phyloP scores from a whole-genome alignment of 2,329 filamentous ascomycete genomes.

The Ascochyta rabiei region DNA sequence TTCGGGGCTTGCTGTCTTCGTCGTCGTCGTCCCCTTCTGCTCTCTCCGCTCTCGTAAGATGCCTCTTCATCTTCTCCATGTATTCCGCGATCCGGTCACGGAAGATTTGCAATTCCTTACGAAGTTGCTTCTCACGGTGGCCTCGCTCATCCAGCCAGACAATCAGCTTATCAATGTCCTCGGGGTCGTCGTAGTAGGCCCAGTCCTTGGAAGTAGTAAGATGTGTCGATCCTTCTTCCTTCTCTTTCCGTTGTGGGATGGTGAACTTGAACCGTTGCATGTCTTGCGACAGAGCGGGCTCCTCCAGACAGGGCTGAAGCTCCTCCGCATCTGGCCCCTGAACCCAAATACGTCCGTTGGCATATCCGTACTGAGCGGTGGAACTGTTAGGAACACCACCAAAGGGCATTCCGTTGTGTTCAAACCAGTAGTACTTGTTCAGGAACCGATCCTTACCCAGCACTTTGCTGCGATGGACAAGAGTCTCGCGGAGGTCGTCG shows the following conservation, averaged over 20 bases:
- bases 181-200: slow-evolving; percentile 87
- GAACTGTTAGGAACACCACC: slow-evolving; percentile 86
- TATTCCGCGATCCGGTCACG: slow-evolving; percentile 76
- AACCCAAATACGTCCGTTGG: slow-evolving; percentile 94
- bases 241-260: slow-evolving; percentile 80
- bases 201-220: slow-evolving; percentile 80
- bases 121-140: slow-evolving; percentile 81
- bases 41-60: slow-evolving; percentile 64
- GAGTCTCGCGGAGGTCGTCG: slow-evolving; percentile 90
- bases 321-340: slow-evolving; percentile 93
- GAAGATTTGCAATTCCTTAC: slow-evolving; percentile 82
- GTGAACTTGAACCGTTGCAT: slow-evolving; percentile 78
- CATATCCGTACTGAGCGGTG: slow-evolving; percentile 84
- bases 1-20: slow-evolving; percentile 58
- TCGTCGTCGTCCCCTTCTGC: slow-evolving; percentile 56
- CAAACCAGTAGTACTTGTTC: slow-evolving; percentile 99
- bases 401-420: slow-evolving; percentile 97
- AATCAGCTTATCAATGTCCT: slow-evolving; percentile 77
- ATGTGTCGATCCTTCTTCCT: slow-evolving; percentile 83
- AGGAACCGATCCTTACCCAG: slow-evolving; percentile 96
- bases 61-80: slow-evolving; percentile 80
- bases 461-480: slow-evolving; percentile 87
- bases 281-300: slow-evolving; percentile 77
- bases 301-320: slow-evolving; percentile 56
- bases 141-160: slow-evolving; percentile 89